These are phyloP conservation scores for Diutina scorzettiae DNA, from an alignment of 1,139 yeast species.

Conservation along the genomic window DNA sequence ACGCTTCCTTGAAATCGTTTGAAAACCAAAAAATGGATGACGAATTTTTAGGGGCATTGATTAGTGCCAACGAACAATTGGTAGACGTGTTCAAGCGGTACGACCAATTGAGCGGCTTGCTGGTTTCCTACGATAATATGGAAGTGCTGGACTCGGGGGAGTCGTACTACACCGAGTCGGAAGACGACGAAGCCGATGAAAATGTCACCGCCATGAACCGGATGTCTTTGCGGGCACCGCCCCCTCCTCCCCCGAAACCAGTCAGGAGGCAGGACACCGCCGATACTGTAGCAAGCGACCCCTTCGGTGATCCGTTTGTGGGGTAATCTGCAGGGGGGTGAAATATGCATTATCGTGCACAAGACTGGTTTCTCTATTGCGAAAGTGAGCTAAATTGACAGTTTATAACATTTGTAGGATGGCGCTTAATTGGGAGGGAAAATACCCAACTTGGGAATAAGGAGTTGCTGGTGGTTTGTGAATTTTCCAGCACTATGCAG, in stretches of 20 bases:
- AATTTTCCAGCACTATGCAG: too few species aligned
- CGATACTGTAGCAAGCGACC: constrained; percentile 20
- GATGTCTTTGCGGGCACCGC: constrained; percentile 20
- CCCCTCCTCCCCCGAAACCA: constrained; percentile 24
- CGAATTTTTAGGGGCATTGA: constrained; percentile 73
- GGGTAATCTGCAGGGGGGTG: neutral
- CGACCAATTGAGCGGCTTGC: constrained; percentile 36
- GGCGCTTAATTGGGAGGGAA: too few species aligned
- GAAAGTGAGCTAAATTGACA: too few species aligned
- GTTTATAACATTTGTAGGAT: too few species aligned
- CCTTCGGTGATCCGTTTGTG: constrained; percentile 47
- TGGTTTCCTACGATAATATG: constrained; percentile 18
- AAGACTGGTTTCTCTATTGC: too few species aligned
- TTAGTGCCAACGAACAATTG: constrained; percentile 82
- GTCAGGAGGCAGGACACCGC: constrained; percentile 8
- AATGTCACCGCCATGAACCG: constrained; percentile 13
- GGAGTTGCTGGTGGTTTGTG: too few species aligned
- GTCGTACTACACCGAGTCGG: constrained; percentile 36
- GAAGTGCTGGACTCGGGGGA: constrained; percentile 17
- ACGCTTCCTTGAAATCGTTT: constrained; percentile 17
- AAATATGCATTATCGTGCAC: too few species aligned
- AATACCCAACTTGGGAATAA: too few species aligned
- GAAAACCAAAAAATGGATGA: constrained; percentile 39
- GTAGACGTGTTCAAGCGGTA: constrained; percentile 60
- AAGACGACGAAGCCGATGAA: constrained; percentile 21